These are phyloP conservation scores for Aspergillus cristatus DNA, from an alignment of 495 filamentous ascomycete genomes.

Conservation along the genomic window DNA sequence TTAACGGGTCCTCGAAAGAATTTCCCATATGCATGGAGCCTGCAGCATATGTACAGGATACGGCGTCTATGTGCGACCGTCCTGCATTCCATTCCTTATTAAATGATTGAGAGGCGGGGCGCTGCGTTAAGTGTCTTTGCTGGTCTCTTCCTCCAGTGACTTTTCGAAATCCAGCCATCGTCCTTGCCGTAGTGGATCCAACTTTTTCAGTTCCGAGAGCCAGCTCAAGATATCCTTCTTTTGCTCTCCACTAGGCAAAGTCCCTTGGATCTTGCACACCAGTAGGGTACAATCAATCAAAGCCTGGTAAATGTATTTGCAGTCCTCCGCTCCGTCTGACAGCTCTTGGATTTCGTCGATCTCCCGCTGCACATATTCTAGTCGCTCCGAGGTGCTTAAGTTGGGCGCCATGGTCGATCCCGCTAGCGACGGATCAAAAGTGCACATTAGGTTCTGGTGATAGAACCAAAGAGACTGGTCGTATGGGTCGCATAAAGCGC, in stretches of 20 bases:
- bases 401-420: constrained; percentile 52
- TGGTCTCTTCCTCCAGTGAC: constrained; percentile 12
- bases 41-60: no score
- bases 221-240: constrained; percentile 44
- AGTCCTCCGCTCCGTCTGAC: constrained; percentile 62
- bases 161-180: constrained; percentile 58
- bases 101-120: constrained; percentile 7
- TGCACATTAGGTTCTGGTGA: constrained; percentile 70
- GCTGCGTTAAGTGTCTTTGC: constrained; percentile 2
- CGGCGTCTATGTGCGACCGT: no score
- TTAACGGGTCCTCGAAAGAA: no score
- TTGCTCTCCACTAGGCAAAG: constrained; percentile 26
- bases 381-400: constrained; percentile 50
- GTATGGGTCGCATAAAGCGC: constrained; percentile 77
- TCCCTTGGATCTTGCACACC: constrained; percentile 26
- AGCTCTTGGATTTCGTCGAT: constrained; percentile 63
- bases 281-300: constrained; percentile 50
- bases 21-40: no score
- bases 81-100: background rate
- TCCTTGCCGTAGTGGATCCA: constrained; percentile 63
- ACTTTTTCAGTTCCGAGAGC: constrained; percentile 51
- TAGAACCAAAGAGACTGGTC: constrained; percentile 97
- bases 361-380: constrained; percentile 57
- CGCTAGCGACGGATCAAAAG: constrained; percentile 42
- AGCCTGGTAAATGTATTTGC: constrained; percentile 74